These are phyloP conservation scores for Mychonastes homosphaera DNA, from an alignment of 139 green algal genomes.

Conservation along the genomic window DNA sequence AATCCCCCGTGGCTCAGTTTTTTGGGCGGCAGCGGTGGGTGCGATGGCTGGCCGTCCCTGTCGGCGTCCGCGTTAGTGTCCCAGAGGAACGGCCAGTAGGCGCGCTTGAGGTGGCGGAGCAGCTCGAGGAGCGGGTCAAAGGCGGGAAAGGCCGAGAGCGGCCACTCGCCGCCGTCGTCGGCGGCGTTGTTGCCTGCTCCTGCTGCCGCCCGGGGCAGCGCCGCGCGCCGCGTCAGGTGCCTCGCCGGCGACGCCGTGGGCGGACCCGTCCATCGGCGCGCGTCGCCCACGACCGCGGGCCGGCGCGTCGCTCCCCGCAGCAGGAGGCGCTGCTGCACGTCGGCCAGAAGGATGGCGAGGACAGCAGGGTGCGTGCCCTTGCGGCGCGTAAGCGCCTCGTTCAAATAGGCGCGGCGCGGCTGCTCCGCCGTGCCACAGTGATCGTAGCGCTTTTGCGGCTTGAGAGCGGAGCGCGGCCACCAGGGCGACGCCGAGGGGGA, in stretches of 20 bases:
- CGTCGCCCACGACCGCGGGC: too few relatives aligned
- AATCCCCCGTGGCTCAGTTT: conserved; percentile 12
- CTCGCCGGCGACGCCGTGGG: too few relatives aligned
- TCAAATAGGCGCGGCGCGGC: conserved; percentile 39
- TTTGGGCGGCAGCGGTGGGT: conserved; percentile 34
- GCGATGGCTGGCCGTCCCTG: conserved; percentile 27
- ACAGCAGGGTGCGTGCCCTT: conserved; percentile 39
- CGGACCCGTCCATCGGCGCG: too few relatives aligned
- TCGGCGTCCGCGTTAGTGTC: conserved; percentile 27
- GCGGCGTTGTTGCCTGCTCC: too few relatives aligned
- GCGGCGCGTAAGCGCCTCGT: conserved; percentile 45
- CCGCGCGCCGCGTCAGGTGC: too few relatives aligned
- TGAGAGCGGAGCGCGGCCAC: too few relatives aligned
- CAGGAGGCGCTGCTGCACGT: conserved; percentile 21
- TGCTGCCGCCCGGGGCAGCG: too few relatives aligned
- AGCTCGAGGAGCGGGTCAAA: conserved; percentile 50
- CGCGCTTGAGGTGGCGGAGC: conserved; percentile 63
- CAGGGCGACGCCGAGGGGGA: too few relatives aligned
- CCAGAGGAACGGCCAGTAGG: conserved; percentile 78
- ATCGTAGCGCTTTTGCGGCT: too few relatives aligned
- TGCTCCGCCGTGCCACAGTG: too few relatives aligned
- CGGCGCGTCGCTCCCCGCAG: neutral
- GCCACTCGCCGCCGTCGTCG: neutral
- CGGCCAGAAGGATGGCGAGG: conserved; percentile 45
- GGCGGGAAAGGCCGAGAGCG: neutral